phyloP scores from a whole-genome alignment of 495 filamentous ascomycete species.

The Saxophila tyrrhenica region DNA sequence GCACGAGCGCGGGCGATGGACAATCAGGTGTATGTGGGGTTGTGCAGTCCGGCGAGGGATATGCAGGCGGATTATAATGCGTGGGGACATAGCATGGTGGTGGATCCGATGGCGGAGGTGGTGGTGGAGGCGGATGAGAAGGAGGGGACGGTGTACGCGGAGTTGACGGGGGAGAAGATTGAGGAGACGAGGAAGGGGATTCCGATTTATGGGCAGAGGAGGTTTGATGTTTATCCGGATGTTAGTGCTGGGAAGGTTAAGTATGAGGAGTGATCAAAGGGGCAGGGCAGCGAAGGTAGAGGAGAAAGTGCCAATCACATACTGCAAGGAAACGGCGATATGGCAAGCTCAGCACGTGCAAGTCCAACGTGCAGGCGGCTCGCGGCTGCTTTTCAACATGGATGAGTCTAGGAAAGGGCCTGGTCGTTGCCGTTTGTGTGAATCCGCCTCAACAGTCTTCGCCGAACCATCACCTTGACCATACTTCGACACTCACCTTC shows the following conservation, averaged over 20 bases:
- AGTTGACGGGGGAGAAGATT: constrained; percentile 60
- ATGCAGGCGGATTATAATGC: constrained; percentile 69
- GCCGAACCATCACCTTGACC: not conserved
- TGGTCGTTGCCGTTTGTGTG: no score
- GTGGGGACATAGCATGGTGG: constrained; percentile 80
- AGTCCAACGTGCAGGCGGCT: no score
- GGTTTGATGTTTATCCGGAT: constrained; percentile 96
- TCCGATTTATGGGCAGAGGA: constrained; percentile 70
- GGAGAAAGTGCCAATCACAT: not conserved
- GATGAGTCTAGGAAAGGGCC: no score
- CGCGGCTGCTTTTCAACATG: no score
- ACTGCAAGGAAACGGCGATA: not conserved
- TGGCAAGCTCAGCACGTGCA: no score
- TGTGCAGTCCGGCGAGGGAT: constrained; percentile 87
- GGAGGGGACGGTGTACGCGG: constrained; percentile 66
- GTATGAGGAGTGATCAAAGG: constrained; percentile 19
- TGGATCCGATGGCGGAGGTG: constrained; percentile 79
- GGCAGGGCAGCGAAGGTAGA: no score
- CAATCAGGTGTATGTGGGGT: constrained; percentile 86
- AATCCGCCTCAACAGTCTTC: no score
- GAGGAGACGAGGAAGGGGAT: constrained; percentile 70
- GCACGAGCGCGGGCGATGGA: constrained; percentile 79
- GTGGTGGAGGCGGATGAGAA: constrained; percentile 60
- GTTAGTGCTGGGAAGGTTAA: constrained; percentile 46
- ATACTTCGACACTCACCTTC: not conserved